Conservation (phyloP, 2,329 filamentous ascomycete species). For the Diplodia intermedia region DNA sequence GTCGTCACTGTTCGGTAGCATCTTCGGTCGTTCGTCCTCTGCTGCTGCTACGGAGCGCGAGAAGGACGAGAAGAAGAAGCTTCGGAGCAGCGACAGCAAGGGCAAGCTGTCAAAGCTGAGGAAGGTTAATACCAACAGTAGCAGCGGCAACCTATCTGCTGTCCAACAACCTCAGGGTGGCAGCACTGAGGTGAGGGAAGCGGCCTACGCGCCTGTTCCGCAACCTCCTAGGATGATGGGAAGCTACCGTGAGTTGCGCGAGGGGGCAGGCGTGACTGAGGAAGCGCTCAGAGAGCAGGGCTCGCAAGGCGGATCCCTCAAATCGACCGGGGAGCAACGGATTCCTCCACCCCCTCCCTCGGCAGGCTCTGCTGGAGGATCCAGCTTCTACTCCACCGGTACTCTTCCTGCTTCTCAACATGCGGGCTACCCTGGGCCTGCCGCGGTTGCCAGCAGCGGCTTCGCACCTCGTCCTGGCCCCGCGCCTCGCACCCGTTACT, state of each 20-base stretch:
- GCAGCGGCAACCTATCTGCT: not conserved
- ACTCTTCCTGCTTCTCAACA: not conserved
- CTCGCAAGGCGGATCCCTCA: not conserved
- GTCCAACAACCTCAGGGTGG: not conserved
- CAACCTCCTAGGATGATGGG: not conserved
- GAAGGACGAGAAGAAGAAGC: slow-evolving; percentile 28
- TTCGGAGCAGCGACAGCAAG: slow-evolving; percentile 15
- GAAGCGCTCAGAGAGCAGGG: not conserved
- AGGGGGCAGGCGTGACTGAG: not conserved
- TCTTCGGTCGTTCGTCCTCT: slow-evolving; percentile 48
- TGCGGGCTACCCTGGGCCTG: not conserved
- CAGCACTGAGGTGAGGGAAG: not conserved
- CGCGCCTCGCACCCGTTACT: slow-evolving; percentile 8
- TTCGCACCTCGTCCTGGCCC: not conserved
- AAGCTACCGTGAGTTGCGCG: not conserved
- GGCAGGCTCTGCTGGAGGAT: not conserved
- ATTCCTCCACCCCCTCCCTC: not conserved
- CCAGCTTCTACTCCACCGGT: not conserved
- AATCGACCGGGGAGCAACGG: not conserved
- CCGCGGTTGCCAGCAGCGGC: not conserved
- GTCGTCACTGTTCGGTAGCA: slow-evolving; percentile 53
- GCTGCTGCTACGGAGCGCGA: slow-evolving; percentile 46
- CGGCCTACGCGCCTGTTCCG: slow-evolving; percentile 13
- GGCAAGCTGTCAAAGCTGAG: slow-evolving; percentile 26
- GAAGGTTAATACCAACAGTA: not conserved